Evolutionary conservation across 108 stramenopile genomes (phyloP), one percentile per base, ranked within the genome.

Genomic region (Epithemia pelagica): DNA sequence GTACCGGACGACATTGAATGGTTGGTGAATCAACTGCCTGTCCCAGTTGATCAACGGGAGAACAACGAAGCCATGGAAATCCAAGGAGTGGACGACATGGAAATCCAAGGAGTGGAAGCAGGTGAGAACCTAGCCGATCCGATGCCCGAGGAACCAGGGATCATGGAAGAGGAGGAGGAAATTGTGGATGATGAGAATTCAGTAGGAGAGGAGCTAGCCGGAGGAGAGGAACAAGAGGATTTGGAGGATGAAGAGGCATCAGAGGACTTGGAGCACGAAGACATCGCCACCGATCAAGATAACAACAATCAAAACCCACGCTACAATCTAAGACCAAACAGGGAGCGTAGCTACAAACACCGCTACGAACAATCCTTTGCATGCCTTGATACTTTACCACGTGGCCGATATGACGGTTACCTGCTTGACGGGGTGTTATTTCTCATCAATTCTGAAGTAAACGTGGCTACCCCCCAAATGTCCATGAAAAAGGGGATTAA

Each of bases 91-190:
- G 26, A 30, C 28, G 7, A 7, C 3, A 27, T 15, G 26, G 58
- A 23, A 2, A 24, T 61, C 18, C 3, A 7, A 28, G 28, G 21
- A 8, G 22, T n/a, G 37, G 25, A 51, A 27, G 31, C 30, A 23
- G 22, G 37, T 2, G 63, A 32, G 37, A 2, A 32, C 3, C 53
- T 26, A 7, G 20, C 8, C 31, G 29, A 8, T 26, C 25, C 23
- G n/a, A 3, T 52, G 3, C 3, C 2, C 2, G 63, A 23, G 20
- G 33, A 46, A 22, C 25, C 22, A 52, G 52, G 52, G 5, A 7
- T 25, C 63, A 52, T 29, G 22, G 61, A 61, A n/a, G 19, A 28
- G 22, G 28, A 29, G 2, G 61, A 61, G 22, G 15, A 61, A 61
- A 18, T 2, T 18, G 61, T 29, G 27, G 61, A 61, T 61, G 61